A percentile compares a stretch with the other conserved stretches of the same genome.
phyloP scores from a whole-genome alignment of 305 asterid species.

The Fraxinus xanthoxyloides region DNA sequence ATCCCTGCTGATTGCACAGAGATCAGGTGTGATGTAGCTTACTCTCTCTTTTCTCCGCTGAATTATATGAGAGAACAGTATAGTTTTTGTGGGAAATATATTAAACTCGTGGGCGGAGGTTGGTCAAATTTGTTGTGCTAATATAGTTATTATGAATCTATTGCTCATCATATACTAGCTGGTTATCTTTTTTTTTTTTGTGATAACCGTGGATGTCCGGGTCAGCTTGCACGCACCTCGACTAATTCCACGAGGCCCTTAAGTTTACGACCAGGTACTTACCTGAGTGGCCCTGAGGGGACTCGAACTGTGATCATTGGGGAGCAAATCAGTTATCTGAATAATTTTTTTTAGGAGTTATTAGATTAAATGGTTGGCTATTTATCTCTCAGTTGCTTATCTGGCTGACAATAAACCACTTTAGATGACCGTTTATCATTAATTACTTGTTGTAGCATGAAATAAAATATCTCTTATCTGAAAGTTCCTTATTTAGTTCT shows the following conservation, averaged over 20 bases:
- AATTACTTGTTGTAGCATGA: neutral
- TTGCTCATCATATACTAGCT: neutral
- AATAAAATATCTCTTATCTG: slow-evolving; percentile 1
- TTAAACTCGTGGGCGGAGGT: neutral
- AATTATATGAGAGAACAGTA: neutral
- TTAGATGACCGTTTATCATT: neutral
- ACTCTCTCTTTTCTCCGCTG: neutral
- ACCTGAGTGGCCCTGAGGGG: no score
- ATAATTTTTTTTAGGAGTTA: neutral
- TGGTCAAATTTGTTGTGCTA: neutral
- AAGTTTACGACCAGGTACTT: no score
- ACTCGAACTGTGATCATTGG: no score
- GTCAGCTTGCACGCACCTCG: no score
- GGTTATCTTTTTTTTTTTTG: neutral
- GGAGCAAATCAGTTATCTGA: neutral
- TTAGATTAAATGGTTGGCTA: neutral
- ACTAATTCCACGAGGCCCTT: no score
- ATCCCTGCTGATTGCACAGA: slow-evolving; percentile 71
- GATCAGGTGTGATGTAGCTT: slow-evolving; percentile 59
- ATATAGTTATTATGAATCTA: slow-evolving; percentile 1
- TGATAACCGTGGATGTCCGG: no score
- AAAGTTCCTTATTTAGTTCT: neutral
- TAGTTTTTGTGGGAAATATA: neutral
- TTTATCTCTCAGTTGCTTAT: slow-evolving; percentile 1
- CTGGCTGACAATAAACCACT: slow-evolving; percentile 5